These are phyloP conservation scores for Rhytidhysteron rufulum DNA, from an alignment of 2,329 filamentous ascomycete species.

Conservation along the genomic window DNA sequence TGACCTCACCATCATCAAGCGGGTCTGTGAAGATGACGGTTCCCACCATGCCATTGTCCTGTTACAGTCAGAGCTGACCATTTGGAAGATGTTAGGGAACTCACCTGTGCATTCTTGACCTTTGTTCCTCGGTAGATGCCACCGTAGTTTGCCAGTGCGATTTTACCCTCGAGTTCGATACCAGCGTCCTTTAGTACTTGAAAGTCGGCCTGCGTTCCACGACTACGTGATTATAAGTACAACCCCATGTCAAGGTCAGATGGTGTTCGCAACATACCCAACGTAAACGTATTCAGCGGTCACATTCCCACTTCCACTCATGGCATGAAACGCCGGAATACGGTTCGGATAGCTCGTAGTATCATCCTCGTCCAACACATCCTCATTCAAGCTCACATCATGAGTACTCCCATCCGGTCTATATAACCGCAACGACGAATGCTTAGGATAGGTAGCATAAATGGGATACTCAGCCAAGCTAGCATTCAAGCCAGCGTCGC, in stretches of 20 bases:
- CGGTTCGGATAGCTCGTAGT: constrained; percentile 24
- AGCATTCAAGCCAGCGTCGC: constrained; percentile 16
- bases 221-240: constrained; percentile 6
- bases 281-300: constrained; percentile 40
- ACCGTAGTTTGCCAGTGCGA: constrained; percentile 38
- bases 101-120: constrained; percentile 41
- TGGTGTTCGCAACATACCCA: constrained; percentile 29
- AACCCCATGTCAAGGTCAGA: constrained; percentile 6
- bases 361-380: constrained; percentile 17
- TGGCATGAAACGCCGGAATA: constrained; percentile 40
- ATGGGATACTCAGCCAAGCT: constrained; percentile 16
- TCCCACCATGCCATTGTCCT: constrained; percentile 37
- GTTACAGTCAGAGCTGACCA: too few relatives aligned
- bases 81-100: too few relatives aligned
- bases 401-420: constrained; percentile 13
- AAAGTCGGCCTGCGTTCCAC: constrained; percentile 33
- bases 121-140: constrained; percentile 40
- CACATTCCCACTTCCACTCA: constrained; percentile 37
- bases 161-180: constrained; percentile 40
- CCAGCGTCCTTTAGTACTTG: constrained; percentile 33
- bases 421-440: constrained; percentile 13
- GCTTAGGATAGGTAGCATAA: constrained; percentile 19
- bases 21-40: constrained; percentile 39
- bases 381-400: constrained; percentile 15
- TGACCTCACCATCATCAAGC: constrained; percentile 37